These are phyloP conservation scores for Gossypium thurberi DNA, from an alignment of 345 rosid genomes.

Conservation along the genomic window DNA sequence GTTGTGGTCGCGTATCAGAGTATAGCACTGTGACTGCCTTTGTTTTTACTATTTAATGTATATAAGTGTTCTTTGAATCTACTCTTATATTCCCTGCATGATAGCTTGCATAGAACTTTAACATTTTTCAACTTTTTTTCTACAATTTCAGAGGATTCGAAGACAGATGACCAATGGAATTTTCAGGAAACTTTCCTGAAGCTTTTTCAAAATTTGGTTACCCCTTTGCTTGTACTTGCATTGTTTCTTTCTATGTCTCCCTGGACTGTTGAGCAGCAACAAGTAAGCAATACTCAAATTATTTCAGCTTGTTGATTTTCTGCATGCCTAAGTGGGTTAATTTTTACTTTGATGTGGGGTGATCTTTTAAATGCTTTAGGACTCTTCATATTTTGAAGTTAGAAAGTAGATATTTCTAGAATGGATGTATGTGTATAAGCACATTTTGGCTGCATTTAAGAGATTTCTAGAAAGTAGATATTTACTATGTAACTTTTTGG, in stretches of 20 bases:
- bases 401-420: background rate
- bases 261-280: constrained; percentile 49
- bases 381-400: background rate
- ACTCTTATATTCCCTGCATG: background rate
- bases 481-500: background rate
- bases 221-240: constrained; percentile 53
- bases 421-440: background rate
- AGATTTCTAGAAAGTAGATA: background rate
- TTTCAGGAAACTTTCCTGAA: constrained; percentile 41
- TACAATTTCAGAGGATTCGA: constrained; percentile 58
- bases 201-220: constrained; percentile 41
- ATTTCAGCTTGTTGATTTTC: background rate
- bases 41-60: background rate
- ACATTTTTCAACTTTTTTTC: background rate
- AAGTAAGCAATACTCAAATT: constrained; percentile 33
- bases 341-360: background rate
- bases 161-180: constrained; percentile 44
- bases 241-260: constrained; percentile 41
- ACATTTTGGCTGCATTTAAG: background rate
- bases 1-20: background rate
- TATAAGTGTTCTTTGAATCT: background rate
- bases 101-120: background rate
- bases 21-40: background rate
- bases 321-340: background rate
- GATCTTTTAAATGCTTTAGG: background rate